Evolutionary conservation across 78 protist species (phyloP).

Genomic region (slime mould (Dictyostelium discoideum)): DNA sequence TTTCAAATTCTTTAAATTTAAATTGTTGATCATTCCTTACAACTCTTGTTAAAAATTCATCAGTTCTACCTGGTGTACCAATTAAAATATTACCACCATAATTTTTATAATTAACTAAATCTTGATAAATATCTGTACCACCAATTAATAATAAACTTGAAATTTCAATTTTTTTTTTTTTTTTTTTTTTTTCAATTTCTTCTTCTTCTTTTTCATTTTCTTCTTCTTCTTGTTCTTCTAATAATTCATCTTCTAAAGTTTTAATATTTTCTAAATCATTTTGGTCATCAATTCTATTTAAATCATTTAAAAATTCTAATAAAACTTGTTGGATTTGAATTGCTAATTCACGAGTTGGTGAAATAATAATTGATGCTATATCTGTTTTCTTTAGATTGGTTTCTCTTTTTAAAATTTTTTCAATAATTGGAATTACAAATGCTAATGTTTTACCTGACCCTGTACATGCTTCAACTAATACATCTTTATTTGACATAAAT

Average conservation of each 20-base stretch:
- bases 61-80: conserved; percentile 94
- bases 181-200: not conserved
- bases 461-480: conserved; percentile 87
- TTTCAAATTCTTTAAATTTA: conserved; percentile 83
- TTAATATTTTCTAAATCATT: not conserved
- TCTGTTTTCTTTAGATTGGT: conserved; percentile 15
- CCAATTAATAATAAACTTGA: conserved; percentile 61
- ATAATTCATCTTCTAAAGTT: not conserved
- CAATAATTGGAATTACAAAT: conserved; percentile 93
- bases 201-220: not conserved
- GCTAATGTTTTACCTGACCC: conserved; percentile 97
- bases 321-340: conserved; percentile 71
- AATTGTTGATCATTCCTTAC: conserved; percentile 8
- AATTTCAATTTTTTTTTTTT: not conserved
- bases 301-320: conserved; percentile 16
- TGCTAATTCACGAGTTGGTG: conserved; percentile 85
- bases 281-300: not conserved
- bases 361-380: conserved; percentile 60
- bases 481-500: conserved; percentile 89
- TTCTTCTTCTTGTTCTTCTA: not conserved
- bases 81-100: conserved; percentile 85
- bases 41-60: conserved; percentile 71
- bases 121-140: conserved; percentile 57
- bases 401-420: conserved; percentile 77
- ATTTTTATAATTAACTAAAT: conserved; percentile 32